These are phyloP conservation scores for Zymoseptoria ardabiliae DNA, from an alignment of 2,329 filamentous ascomycete genomes.

Conservation along the genomic window DNA sequence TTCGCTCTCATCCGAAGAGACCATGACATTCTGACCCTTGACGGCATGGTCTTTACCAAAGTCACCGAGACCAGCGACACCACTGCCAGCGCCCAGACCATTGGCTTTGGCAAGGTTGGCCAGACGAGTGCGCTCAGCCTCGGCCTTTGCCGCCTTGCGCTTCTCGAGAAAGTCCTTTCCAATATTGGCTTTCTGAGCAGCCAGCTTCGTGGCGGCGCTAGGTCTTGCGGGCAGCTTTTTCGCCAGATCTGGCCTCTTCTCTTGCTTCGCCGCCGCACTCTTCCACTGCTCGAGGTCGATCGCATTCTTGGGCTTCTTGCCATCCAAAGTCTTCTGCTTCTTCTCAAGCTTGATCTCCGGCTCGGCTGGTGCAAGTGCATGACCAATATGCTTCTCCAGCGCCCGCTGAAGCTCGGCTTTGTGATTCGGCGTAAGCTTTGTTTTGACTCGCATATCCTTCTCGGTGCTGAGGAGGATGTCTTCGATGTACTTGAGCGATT, in stretches of 20 bases:
- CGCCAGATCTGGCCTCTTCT: conserved; percentile 11
- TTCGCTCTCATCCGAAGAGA: conserved; percentile 63
- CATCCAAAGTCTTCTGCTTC: conserved; percentile 35
- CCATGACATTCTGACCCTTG: conserved; percentile 81
- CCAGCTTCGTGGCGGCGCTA: conserved; percentile 15
- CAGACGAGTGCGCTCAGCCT: conserved; percentile 59
- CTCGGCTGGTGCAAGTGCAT: conserved; percentile 13
- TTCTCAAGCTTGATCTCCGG: conserved; percentile 17
- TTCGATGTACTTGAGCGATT: conserved; percentile 54
- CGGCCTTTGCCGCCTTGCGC: conserved; percentile 67
- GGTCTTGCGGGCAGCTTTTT: conserved; percentile 28
- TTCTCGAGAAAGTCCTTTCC: conserved; percentile 61
- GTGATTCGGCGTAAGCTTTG: conserved; percentile 74
- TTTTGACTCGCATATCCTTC: conserved; percentile 51
- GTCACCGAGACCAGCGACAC: conserved; percentile 63
- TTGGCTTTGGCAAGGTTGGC: conserved; percentile 21
- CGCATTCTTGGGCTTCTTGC: conserved; percentile 17
- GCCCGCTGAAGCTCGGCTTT: conserved; percentile 70
- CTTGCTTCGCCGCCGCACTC: conserved; percentile 9
- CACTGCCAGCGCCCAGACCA: conserved; percentile 71
- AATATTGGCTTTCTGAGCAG: conserved; percentile 33
- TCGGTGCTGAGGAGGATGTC: conserved; percentile 50
- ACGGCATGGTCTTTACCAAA: conserved; percentile 71
- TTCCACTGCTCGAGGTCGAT: conserved; percentile 26
- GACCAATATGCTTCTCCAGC: conserved; percentile 47